phyloP scores from a whole-genome alignment of 306 rosid species.

The Oxytropis ochrocephala region DNA sequence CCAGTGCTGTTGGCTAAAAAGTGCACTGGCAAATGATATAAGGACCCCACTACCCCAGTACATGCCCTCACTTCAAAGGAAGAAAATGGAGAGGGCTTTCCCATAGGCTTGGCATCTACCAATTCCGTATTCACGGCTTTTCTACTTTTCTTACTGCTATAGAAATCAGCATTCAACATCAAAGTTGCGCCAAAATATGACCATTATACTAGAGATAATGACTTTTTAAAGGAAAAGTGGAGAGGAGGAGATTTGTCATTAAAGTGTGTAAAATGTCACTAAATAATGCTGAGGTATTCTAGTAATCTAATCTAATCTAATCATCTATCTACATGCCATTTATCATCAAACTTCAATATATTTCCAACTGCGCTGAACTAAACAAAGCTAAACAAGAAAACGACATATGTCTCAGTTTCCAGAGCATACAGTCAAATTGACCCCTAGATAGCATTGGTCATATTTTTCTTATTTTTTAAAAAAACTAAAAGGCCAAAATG shows the following conservation, averaged over 20 bases:
- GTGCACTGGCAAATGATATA: conserved; percentile 56
- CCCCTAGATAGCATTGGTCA: neutral
- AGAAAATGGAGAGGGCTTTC: conserved; percentile 79
- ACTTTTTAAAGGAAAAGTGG: too few relatives aligned
- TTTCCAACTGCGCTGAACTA: neutral
- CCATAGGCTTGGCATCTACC: conserved; percentile 90
- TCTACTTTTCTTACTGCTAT: conserved; percentile 79
- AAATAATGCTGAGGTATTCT: neutral
- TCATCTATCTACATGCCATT: neutral
- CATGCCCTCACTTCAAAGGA: conserved; percentile 64
- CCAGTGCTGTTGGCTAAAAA: conserved; percentile 67
- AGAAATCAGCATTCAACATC: conserved; percentile 21
- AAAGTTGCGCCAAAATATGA: neutral
- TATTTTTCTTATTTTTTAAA: too few relatives aligned
- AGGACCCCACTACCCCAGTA: conserved; percentile 64
- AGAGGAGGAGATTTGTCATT: too few relatives aligned
- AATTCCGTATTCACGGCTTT: conserved; percentile 77
- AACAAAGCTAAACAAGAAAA: neutral
- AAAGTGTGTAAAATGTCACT: neutral
- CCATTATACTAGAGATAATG: too few relatives aligned
- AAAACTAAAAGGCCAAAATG: too few relatives aligned
- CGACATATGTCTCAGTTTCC: neutral
- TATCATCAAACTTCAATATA: neutral
- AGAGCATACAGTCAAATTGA: neutral
- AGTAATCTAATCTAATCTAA: neutral